phyloP scores from a whole-genome alignment of 2,329 filamentous ascomycete species.

The Fusarium sp. region DNA sequence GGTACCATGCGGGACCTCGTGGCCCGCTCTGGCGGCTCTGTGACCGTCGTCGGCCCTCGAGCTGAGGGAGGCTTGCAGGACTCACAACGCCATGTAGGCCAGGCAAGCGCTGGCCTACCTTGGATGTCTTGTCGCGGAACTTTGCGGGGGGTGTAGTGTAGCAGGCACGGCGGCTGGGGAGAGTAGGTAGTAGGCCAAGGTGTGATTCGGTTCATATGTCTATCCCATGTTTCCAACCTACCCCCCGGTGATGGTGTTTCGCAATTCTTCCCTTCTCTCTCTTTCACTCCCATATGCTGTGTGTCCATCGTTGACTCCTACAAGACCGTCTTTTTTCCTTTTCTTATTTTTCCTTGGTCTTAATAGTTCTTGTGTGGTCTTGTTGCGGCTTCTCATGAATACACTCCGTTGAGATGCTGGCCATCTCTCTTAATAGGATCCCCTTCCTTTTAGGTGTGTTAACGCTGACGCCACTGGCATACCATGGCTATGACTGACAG shows the following conservation, averaged over 20 bases:
- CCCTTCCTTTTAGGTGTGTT: slow-evolving; percentile 42
- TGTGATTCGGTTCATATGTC: slow-evolving; percentile 30
- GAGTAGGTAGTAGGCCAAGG: neutral
- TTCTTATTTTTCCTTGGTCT: slow-evolving; percentile 17
- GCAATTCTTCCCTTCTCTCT: slow-evolving; percentile 23
- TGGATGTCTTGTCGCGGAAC: slow-evolving; percentile 13
- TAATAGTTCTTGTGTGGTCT: slow-evolving; percentile 26
- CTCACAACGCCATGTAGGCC: slow-evolving; percentile 20
- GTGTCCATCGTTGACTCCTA: slow-evolving; percentile 24
- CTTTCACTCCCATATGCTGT: slow-evolving; percentile 15
- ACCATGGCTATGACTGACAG: slow-evolving; percentile 3
- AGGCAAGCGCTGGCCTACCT: slow-evolving; percentile 35
- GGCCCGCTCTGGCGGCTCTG: slow-evolving; percentile 36
- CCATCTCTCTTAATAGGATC: slow-evolving; percentile 46
- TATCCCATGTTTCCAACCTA: slow-evolving; percentile 17
- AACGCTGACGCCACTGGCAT: neutral
- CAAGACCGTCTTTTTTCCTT: slow-evolving; percentile 20
- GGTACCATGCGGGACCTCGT: neutral
- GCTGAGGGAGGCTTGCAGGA: slow-evolving; percentile 40
- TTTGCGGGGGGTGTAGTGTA: slow-evolving; percentile 21
- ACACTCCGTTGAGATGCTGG: slow-evolving; percentile 52
- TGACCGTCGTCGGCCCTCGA: slow-evolving; percentile 11
- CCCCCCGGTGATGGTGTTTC: slow-evolving; percentile 28
- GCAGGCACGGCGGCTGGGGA: slow-evolving; percentile 2
- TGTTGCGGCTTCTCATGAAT: slow-evolving; percentile 41